A percentile compares a stretch with the other conserved stretches of the same genome.
phyloP scores from a whole-genome alignment of 805 yeast species.

The Zygosaccharomyces pseudorouxii region DNA sequence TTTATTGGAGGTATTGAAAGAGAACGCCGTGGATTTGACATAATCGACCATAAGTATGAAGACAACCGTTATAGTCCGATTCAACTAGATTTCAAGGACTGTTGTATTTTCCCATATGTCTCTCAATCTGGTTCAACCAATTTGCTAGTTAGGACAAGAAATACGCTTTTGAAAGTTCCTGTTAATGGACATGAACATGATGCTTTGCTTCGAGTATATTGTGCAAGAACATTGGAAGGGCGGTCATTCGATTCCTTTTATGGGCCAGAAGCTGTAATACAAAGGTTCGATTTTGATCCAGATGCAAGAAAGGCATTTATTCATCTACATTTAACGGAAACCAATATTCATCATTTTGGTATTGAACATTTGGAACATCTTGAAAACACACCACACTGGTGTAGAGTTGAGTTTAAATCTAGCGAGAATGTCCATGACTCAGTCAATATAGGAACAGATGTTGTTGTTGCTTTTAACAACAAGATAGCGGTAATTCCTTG shows the following conservation, averaged over 20 bases:
- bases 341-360: constrained; percentile 5
- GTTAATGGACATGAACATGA: neutral
- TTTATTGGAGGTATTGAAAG: constrained; percentile 8
- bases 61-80: neutral
- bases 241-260: neutral
- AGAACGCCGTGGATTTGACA: constrained; percentile 1
- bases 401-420: neutral
- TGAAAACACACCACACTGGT: neutral
- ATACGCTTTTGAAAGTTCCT: neutral
- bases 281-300: neutral
- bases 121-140: neutral
- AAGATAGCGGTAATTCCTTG: neutral
- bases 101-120: neutral
- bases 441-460: constrained; percentile 6
- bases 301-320: neutral
- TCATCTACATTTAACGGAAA: neutral
- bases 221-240: too few relatives aligned
- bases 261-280: neutral
- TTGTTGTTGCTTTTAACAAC: constrained; percentile 10
- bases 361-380: neutral
- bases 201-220: neutral
- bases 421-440: constrained; percentile 11
- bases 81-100: neutral
- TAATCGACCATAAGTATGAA: neutral
- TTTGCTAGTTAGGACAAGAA: neutral